These are phyloP conservation scores for Apophysomyces elegans DNA, from an alignment of 371 early-diverging fungal genomes.

Conservation along the genomic window DNA sequence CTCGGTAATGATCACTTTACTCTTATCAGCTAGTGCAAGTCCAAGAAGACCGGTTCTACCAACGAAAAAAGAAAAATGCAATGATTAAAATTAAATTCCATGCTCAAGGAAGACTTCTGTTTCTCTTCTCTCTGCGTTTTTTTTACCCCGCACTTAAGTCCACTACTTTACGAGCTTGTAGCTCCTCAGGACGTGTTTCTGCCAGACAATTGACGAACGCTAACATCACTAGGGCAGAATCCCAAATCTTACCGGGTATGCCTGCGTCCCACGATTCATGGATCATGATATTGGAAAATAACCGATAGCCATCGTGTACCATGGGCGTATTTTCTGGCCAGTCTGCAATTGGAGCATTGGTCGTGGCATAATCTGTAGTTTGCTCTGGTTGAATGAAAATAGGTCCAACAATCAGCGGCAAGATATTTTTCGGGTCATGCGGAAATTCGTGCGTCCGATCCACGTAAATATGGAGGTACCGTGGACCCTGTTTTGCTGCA, in stretches of 20 bases:
- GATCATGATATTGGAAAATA: slow-evolving; percentile 45
- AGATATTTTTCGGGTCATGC: slow-evolving; percentile 17
- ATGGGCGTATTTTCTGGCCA: slow-evolving; percentile 36
- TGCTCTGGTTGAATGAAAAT: slow-evolving; percentile 20
- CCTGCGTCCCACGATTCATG: slow-evolving; percentile 62
- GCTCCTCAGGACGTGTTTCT: slow-evolving; percentile 24
- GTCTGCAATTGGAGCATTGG: slow-evolving; percentile 26
- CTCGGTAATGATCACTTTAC: slow-evolving; percentile 56
- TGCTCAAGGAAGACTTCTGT: no score
- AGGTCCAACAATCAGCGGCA: slow-evolving; percentile 56
- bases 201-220: slow-evolving; percentile 43
- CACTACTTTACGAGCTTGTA: slow-evolving; percentile 47
- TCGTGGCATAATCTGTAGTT: slow-evolving; percentile 1
- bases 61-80: slow-evolving; percentile 2
- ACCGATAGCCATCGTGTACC: slow-evolving; percentile 42
- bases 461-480: slow-evolving; percentile 26
- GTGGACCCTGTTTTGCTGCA: background rate
- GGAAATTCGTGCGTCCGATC: slow-evolving; percentile 19
- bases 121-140: background rate
- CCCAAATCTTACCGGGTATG: slow-evolving; percentile 71
- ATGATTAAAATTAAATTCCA: no score
- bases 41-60: slow-evolving; percentile 62
- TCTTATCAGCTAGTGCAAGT: slow-evolving; percentile 46
- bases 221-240: slow-evolving; percentile 61
- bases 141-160: slow-evolving; percentile 64